Evolutionary conservation across 192 early-diverging fungal genomes (phyloP).

Genomic region (Backusella tuberculispora): DNA sequence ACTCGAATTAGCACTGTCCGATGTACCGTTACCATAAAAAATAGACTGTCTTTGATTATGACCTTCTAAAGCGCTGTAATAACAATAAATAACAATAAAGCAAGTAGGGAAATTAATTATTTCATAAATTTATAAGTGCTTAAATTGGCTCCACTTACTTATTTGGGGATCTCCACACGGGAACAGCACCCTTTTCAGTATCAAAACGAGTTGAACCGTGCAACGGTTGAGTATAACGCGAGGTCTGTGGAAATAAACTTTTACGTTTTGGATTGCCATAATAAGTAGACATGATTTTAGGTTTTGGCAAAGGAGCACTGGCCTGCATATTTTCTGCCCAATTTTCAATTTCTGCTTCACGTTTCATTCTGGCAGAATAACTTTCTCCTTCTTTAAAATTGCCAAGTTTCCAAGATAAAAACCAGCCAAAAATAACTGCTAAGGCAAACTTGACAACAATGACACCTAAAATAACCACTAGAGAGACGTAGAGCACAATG

Average conservation of each 20-base stretch:
- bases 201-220: conserved; percentile 23
- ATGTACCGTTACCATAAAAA: background rate
- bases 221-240: conserved; percentile 23
- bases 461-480: conserved; percentile 69
- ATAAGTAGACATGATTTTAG: conserved; percentile 15
- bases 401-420: conserved; percentile 77
- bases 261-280: conserved; percentile 38
- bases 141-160: conserved; percentile 21
- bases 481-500: conserved; percentile 74
- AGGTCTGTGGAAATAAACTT: conserved; percentile 32
- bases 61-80: conserved; percentile 8
- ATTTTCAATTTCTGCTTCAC: conserved; percentile 70
- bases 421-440: conserved; percentile 83
- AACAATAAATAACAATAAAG: background rate
- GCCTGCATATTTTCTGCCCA: conserved; percentile 76
- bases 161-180: background rate
- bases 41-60: conserved; percentile 12
- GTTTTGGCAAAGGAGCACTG: conserved; percentile 25
- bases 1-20: conserved; percentile 1
- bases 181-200: background rate
- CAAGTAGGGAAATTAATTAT: background rate
- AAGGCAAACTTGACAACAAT: conserved; percentile 72
- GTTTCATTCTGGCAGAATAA: conserved; percentile 67
- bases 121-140: background rate
- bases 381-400: conserved; percentile 66